Percentiles rank a stretch among this genome's conserved stretches.
Conservation (phyloP, 306 rosid genomes). For the Clitoria ternatea region DNA sequence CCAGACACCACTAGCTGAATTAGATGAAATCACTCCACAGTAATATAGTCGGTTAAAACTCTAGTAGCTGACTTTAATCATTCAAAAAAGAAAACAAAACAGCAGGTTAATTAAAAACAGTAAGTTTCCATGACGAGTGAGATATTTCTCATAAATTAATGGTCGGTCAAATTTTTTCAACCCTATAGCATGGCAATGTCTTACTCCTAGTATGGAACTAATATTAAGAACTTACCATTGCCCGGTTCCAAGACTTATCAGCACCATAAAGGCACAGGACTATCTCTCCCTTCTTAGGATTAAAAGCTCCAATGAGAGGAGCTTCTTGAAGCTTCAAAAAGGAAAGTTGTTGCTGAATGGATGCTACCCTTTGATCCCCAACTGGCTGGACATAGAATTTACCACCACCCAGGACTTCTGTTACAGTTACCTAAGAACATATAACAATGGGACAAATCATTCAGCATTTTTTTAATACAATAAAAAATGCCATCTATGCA, state of each 20-base stretch:
- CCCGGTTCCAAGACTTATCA: conserved; percentile 81
- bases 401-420: conserved; percentile 80
- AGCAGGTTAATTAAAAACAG: background rate
- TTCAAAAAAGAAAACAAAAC: background rate
- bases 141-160: background rate
- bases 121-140: background rate
- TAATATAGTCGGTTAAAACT: background rate
- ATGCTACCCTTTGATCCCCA: conserved; percentile 65
- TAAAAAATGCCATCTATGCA: background rate
- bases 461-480: conserved; percentile 12
- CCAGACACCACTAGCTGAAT: no score
- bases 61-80: background rate
- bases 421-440: conserved; percentile 54
- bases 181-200: background rate
- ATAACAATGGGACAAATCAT: conserved; percentile 20
- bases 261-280: conserved; percentile 72
- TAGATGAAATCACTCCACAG: background rate
- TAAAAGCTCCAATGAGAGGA: conserved; percentile 76
- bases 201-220: background rate
- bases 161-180: background rate
- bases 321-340: conserved; percentile 79
- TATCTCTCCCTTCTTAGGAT: conserved; percentile 75
- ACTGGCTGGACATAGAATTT: conserved; percentile 67
- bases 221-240: conserved; percentile 60
- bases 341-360: conserved; percentile 69